These are phyloP conservation scores for Calvatia gigantea DNA, from an alignment of 768 basidiomycete species.

Conservation along the genomic window DNA sequence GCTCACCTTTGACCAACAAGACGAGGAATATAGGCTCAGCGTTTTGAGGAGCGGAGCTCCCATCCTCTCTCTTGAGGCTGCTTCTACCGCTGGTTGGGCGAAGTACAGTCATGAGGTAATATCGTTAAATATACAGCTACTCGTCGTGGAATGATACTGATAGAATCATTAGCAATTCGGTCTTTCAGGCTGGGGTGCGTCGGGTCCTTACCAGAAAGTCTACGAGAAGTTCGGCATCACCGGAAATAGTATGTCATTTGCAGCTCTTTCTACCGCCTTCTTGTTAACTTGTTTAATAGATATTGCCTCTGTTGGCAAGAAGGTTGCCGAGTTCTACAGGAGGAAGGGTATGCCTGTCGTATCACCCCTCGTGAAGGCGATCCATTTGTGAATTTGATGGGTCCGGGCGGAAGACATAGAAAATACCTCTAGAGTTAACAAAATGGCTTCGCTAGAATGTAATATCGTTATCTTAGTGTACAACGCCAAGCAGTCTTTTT, in stretches of 20 bases:
- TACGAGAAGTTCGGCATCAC: constrained; percentile 92
- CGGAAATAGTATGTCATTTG: constrained; percentile 51
- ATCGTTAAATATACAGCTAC: neutral
- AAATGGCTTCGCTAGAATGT: neutral
- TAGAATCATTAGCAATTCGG: constrained; percentile 58
- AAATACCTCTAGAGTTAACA: constrained; percentile 1
- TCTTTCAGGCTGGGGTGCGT: constrained; percentile 76
- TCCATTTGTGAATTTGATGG: constrained; percentile 31
- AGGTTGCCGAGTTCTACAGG: constrained; percentile 86
- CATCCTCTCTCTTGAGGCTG: constrained; percentile 85
- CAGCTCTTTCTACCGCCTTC: neutral
- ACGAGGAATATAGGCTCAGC: constrained; percentile 72
- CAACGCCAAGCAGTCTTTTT: neutral
- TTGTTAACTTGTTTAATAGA: constrained; percentile 35
- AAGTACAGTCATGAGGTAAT: constrained; percentile 82
- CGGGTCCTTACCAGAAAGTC: constrained; percentile 85
- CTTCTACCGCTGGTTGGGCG: constrained; percentile 79
- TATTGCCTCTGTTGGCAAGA: constrained; percentile 79
- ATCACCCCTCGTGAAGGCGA: constrained; percentile 78
- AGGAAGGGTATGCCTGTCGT: constrained; percentile 63
- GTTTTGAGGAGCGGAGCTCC: constrained; percentile 89
- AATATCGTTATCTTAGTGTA: neutral
- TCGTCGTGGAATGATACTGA: constrained; percentile 7
- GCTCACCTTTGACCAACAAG: constrained; percentile 83
- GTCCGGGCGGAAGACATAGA: neutral